Evolutionary conservation across 768 basidiomycete genomes (phyloP).

Genomic region (Leccinum broughii): DNA sequence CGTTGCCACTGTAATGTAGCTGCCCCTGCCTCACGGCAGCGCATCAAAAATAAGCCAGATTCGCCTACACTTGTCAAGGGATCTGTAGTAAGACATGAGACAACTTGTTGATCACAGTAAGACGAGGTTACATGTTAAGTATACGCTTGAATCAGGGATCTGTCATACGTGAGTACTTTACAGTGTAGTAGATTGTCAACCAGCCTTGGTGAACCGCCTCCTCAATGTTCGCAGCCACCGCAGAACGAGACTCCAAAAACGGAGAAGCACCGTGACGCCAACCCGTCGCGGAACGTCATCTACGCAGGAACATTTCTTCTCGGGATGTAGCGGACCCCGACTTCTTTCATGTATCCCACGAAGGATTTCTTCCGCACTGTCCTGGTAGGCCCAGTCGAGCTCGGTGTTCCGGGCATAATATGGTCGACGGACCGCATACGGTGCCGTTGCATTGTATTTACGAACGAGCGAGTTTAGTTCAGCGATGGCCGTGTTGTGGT

Average conservation of each 20-base stretch:
- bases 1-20: background rate
- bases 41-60: slow-evolving; percentile 4
- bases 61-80: slow-evolving; percentile 19
- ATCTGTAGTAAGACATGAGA: slow-evolving; percentile 4
- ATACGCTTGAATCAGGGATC: background rate
- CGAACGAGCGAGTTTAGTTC: slow-evolving; percentile 76
- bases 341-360: slow-evolving; percentile 36
- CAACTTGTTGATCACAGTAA: background rate
- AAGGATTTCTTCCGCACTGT: slow-evolving; percentile 53
- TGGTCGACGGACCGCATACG: slow-evolving; percentile 70
- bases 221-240: slow-evolving; percentile 26
- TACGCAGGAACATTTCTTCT: slow-evolving; percentile 8
- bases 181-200: background rate
- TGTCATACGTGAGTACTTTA: background rate
- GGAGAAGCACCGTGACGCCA: slow-evolving; percentile 7
- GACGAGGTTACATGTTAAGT: background rate
- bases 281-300: slow-evolving; percentile 5
- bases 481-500: slow-evolving; percentile 66
- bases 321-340: slow-evolving; percentile 1
- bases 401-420: slow-evolving; percentile 59
- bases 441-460: slow-evolving; percentile 79
- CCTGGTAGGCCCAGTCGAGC: slow-evolving; percentile 53
- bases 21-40: slow-evolving; percentile 14
- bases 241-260: slow-evolving; percentile 31
- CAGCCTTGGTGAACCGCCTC: slow-evolving; percentile 9